A percentile compares a stretch with the other conserved stretches of the same genome.
Evolutionary conservation across 148 eudicot species (phyloP).

Genomic region (Gaultheria prostrata): DNA sequence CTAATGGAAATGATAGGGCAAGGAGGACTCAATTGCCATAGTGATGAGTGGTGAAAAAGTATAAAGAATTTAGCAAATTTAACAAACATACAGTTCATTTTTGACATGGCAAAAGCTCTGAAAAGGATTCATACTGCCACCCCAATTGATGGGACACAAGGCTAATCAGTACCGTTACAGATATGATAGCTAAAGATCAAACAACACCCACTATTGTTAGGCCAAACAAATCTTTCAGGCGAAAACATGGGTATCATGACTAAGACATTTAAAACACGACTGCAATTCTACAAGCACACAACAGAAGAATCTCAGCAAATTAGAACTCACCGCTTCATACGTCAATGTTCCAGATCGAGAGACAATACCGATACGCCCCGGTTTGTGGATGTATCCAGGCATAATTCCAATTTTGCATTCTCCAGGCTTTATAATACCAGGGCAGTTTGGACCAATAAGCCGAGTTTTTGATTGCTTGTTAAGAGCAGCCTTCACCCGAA

Average conservation of each 20-base stretch:
- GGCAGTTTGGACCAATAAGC: slow-evolving; percentile 96
- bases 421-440: slow-evolving; percentile 98
- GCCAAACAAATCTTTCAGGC: not conserved
- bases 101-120: not conserved
- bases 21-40: not conserved
- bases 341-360: slow-evolving; percentile 98
- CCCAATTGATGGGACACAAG: not conserved
- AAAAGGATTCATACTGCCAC: not conserved
- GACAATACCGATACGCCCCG: slow-evolving; percentile 96
- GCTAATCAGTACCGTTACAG: not conserved
- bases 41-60: not conserved
- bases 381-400: slow-evolving; percentile 99
- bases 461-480: slow-evolving; percentile 78
- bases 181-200: not conserved
- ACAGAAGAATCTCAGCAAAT: not conserved
- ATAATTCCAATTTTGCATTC: slow-evolving; percentile 97
- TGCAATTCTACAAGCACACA: not conserved
- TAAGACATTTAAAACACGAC: not conserved
- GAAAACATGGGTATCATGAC: not conserved
- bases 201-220: not conserved
- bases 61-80: not conserved
- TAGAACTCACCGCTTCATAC: slow-evolving; percentile 84
- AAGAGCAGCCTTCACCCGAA: slow-evolving; percentile 88
- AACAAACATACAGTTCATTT: not conserved
- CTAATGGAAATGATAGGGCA: not conserved